Evolutionary conservation across 2,329 filamentous ascomycete species (phyloP).

Genomic region (Biscogniauxia sp.): DNA sequence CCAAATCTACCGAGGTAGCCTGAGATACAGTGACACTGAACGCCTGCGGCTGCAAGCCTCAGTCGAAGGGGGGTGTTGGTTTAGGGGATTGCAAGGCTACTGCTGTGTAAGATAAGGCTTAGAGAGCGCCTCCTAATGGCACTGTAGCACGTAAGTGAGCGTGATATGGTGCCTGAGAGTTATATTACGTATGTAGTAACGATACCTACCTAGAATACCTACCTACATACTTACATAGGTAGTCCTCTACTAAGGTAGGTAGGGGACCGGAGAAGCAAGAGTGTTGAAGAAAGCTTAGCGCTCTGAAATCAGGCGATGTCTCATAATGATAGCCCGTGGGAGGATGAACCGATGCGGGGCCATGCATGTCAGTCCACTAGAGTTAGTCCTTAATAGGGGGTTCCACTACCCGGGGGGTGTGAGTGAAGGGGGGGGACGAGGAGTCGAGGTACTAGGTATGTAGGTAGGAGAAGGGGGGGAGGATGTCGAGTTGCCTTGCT

Average conservation of each 20-base stretch:
- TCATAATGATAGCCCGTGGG: constrained; percentile 24
- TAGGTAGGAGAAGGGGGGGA: no score
- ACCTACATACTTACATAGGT: background rate
- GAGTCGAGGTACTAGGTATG: no score
- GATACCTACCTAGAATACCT: background rate
- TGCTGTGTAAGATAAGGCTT: constrained; percentile 7
- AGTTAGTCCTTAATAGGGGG: constrained; percentile 1
- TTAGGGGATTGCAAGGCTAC: background rate
- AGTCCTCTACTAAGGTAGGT: background rate
- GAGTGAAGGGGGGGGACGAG: no score
- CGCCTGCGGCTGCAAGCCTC: constrained; percentile 21
- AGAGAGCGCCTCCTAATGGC: constrained; percentile 7
- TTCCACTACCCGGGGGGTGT: background rate
- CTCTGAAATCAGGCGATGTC: constrained; percentile 22
- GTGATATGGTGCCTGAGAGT: background rate
- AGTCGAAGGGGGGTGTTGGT: constrained; percentile 3
- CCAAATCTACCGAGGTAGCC: constrained; percentile 10
- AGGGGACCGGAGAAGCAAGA: constrained; percentile 14
- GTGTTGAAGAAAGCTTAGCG: constrained; percentile 23
- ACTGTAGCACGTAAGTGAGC: background rate
- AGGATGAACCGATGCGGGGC: constrained; percentile 31
- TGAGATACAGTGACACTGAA: constrained; percentile 13
- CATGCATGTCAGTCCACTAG: constrained; percentile 24
- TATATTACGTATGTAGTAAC: background rate
- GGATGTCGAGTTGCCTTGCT: background rate